phyloP scores from a whole-genome alignment of 345 rosid genomes.

The Euclidium syriacum region DNA sequence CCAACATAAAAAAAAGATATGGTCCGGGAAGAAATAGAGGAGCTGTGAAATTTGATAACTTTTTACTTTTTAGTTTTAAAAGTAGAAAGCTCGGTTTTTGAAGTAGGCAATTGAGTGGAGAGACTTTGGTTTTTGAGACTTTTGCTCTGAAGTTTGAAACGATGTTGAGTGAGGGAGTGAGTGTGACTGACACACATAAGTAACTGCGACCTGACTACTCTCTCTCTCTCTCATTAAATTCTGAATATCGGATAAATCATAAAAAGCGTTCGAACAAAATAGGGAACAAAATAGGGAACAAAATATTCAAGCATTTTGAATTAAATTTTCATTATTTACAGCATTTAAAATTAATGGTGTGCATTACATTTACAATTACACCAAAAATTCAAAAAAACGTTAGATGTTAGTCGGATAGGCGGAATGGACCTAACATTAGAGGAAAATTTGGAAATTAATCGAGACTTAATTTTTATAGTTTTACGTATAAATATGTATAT shows the following conservation, averaged over 20 bases:
- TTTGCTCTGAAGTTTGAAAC: slow-evolving; percentile 19
- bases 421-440: no score
- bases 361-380: background rate
- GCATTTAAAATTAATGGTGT: background rate
- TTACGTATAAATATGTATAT: no score
- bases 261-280: background rate
- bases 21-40: background rate
- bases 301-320: slow-evolving; percentile 7
- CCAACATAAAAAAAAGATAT: no score
- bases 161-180: slow-evolving; percentile 29
- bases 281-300: no score
- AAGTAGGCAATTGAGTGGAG: slow-evolving; percentile 18
- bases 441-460: no score
- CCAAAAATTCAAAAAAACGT: no score
- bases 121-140: slow-evolving; percentile 15
- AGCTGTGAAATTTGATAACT: background rate
- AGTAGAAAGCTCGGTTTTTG: slow-evolving; percentile 15
- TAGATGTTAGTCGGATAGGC: no score
- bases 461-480: no score
- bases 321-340: background rate
- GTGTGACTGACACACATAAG: slow-evolving; percentile 24
- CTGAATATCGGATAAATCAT: slow-evolving; percentile 5
- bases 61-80: background rate
- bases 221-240: background rate
- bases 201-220: background rate